Conservation (phyloP, 1,284 basidiomycete genomes). For the Acaromyces ingoldii region DNA sequence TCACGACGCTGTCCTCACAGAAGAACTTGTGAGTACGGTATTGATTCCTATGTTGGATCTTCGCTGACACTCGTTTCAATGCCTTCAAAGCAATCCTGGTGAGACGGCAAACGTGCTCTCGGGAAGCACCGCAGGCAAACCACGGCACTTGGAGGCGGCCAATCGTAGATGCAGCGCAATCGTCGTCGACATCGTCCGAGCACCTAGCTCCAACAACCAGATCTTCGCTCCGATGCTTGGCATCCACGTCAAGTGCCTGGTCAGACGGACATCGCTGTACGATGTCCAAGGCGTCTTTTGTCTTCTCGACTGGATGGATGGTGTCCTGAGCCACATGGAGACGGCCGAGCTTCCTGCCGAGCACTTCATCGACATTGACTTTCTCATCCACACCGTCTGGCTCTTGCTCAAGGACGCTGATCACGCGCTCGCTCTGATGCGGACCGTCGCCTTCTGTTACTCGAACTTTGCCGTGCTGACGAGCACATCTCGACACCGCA, state of each 20-base stretch:
- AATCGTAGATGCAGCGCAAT: slow-evolving; percentile 45
- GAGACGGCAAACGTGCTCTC: slow-evolving; percentile 47
- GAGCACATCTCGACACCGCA: slow-evolving; percentile 24
- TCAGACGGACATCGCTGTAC: slow-evolving; percentile 45
- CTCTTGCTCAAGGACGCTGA: slow-evolving; percentile 42
- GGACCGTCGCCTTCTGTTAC: slow-evolving; percentile 46
- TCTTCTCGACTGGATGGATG: slow-evolving; percentile 45
- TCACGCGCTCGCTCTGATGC: slow-evolving; percentile 45
- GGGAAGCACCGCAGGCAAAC: slow-evolving; percentile 44
- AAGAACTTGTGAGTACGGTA: slow-evolving; percentile 32
- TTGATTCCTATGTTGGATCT: not conserved
- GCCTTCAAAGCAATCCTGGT: slow-evolving; percentile 30
- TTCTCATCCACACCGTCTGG: slow-evolving; percentile 37
- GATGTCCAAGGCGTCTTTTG: slow-evolving; percentile 48
- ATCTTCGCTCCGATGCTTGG: slow-evolving; percentile 41
- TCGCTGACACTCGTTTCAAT: not conserved
- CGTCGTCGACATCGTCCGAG: slow-evolving; percentile 45
- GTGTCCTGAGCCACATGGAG: slow-evolving; percentile 41
- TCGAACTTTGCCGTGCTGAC: slow-evolving; percentile 44
- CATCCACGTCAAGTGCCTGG: slow-evolving; percentile 40
- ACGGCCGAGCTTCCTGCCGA: slow-evolving; percentile 34
- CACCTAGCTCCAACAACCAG: slow-evolving; percentile 24
- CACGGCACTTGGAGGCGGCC: slow-evolving; percentile 45
- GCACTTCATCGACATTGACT: slow-evolving; percentile 34
- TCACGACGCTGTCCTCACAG: slow-evolving; percentile 47